Percentiles rank a stretch among this genome's conserved stretches.
These are phyloP conservation scores for Cryptococcus sp. DNA, from an alignment of 1,284 basidiomycete genomes.

Conservation along the genomic window DNA sequence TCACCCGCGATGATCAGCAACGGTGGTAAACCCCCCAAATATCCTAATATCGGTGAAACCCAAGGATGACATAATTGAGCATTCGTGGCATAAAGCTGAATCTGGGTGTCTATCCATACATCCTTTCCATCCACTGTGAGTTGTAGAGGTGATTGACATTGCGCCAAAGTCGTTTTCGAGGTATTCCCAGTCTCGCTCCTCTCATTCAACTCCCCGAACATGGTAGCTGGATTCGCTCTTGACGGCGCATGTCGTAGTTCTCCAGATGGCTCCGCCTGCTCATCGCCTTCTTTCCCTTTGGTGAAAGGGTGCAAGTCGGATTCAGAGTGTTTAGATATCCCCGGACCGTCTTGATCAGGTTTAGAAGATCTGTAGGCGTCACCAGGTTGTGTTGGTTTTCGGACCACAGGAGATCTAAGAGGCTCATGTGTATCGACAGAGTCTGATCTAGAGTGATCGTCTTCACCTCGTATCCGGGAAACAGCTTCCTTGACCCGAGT, in stretches of 20 bases:
- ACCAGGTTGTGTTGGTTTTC: background rate
- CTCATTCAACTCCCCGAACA: constrained; percentile 14
- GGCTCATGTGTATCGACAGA: background rate
- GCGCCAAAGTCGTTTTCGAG: constrained; percentile 25
- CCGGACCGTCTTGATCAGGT: constrained; percentile 4
- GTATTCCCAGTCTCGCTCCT: background rate
- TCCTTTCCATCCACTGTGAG: constrained; percentile 23
- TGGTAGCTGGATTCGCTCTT: constrained; percentile 33
- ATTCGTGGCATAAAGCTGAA: constrained; percentile 88
- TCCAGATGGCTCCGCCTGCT: constrained; percentile 23
- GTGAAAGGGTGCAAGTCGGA: constrained; percentile 18
- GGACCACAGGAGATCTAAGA: background rate
- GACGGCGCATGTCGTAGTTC: constrained; percentile 16
- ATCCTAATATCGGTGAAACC: constrained; percentile 74
- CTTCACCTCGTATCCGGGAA: constrained; percentile 24
- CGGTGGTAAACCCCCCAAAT: constrained; percentile 87
- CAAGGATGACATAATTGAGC: constrained; percentile 77
- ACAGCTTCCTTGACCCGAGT: constrained; percentile 61
- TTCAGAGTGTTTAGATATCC: background rate
- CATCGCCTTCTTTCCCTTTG: constrained; percentile 8
- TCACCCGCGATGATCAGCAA: constrained; percentile 81
- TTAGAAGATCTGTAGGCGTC: background rate
- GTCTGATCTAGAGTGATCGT: background rate
- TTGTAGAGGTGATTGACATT: constrained; percentile 24
- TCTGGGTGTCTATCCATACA: constrained; percentile 54